A percentile compares a stretch with the other conserved stretches of the same genome.
Conservation (phyloP, 352 stramenopile genomes). For the Globisporangium cederbergense region DNA sequence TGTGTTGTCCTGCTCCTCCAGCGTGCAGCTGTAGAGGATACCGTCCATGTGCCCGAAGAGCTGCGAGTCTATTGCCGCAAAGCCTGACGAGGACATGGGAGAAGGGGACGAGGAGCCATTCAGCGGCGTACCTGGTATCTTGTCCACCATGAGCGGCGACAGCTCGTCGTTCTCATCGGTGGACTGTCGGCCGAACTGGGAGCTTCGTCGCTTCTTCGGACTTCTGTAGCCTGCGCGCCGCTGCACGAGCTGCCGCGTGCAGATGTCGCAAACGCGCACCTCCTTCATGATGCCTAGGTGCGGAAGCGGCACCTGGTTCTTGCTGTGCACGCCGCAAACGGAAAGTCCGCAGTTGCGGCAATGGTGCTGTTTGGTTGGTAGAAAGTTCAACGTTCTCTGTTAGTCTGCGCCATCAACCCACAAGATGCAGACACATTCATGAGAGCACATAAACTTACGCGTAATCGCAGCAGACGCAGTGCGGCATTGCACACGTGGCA, state of each 20-base stretch:
- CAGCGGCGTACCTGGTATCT: constrained; percentile 12
- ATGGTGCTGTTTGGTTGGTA: constrained; percentile 33
- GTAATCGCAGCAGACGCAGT: constrained; percentile 44
- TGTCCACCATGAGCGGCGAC: constrained; percentile 24
- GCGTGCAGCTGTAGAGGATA: constrained; percentile 67
- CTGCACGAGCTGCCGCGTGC: constrained; percentile 64
- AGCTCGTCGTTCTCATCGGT: constrained; percentile 27
- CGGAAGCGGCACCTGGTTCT: constrained; percentile 72
- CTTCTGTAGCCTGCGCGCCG: constrained; percentile 62
- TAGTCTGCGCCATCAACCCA: background rate
- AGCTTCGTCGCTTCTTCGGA: constrained; percentile 26
- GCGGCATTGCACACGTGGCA: constrained; percentile 65
- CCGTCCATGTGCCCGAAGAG: constrained; percentile 42
- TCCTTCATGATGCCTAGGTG: constrained; percentile 73
- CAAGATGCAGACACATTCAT: background rate
- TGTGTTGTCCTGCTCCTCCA: constrained; percentile 77
- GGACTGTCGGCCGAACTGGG: constrained; percentile 21
- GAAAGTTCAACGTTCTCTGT: background rate
- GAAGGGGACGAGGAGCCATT: constrained; percentile 3
- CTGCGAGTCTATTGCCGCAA: constrained; percentile 13
- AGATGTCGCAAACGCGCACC: constrained; percentile 72
- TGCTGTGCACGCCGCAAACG: constrained; percentile 72
- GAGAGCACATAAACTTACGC: constrained; percentile 27
- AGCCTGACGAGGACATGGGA: background rate
- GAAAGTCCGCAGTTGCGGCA: constrained; percentile 63